Evolutionary conservation across 306 rosid species (phyloP).

Genomic region (Mucuna pruriens): DNA sequence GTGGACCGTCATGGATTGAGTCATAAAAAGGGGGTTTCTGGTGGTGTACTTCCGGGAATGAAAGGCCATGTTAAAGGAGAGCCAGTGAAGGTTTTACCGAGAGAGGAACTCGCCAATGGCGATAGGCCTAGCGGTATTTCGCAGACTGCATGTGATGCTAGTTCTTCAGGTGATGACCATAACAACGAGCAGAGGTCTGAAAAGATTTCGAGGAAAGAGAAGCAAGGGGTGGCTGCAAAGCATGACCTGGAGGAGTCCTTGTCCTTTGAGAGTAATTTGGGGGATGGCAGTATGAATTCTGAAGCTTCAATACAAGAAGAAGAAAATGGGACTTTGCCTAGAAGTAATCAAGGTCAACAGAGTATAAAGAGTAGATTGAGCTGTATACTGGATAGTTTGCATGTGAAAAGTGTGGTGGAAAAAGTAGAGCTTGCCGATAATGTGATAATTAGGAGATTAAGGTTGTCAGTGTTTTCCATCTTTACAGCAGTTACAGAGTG

Average conservation of each 20-base stretch:
- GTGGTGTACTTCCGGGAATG: constrained; percentile 49
- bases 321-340: constrained; percentile 46
- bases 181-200: constrained; percentile 43
- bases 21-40: constrained; percentile 61
- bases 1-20: constrained; percentile 58
- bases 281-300: constrained; percentile 42
- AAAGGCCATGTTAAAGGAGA: constrained; percentile 57
- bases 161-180: constrained; percentile 48
- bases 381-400: constrained; percentile 52
- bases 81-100: constrained; percentile 60
- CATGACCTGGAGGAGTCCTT: constrained; percentile 43
- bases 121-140: constrained; percentile 46
- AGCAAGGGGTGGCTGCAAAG: constrained; percentile 53
- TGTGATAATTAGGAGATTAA: constrained; percentile 54
- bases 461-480: constrained; percentile 51
- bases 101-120: constrained; percentile 61
- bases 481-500: constrained; percentile 60
- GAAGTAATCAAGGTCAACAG: constrained; percentile 46
- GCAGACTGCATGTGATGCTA: constrained; percentile 43
- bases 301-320: constrained; percentile 56
- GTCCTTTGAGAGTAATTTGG: constrained; percentile 47
- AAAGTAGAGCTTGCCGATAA: constrained; percentile 61
- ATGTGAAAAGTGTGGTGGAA: constrained; percentile 53
- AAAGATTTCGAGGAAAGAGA: constrained; percentile 59
- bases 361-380: constrained; percentile 49